Conservation (phyloP, 208 protist genomes). For the Crithidia fasciculata region DNA sequence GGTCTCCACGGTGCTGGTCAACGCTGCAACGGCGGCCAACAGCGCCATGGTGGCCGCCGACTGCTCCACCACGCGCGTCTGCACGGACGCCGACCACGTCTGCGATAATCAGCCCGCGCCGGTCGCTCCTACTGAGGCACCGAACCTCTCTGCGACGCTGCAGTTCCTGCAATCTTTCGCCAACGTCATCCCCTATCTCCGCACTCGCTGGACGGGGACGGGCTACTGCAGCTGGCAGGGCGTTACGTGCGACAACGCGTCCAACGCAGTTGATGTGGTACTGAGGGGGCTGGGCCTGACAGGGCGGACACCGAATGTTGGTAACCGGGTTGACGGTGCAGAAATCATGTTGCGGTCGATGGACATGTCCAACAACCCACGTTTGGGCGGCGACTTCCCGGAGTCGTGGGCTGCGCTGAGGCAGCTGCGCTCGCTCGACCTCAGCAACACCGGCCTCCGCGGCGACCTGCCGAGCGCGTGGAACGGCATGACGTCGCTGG, state of each 20-base stretch:
- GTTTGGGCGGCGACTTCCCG: background rate
- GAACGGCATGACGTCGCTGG: background rate
- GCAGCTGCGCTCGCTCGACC: background rate
- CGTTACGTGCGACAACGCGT: conserved; percentile 4
- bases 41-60: background rate
- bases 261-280: conserved; percentile 4
- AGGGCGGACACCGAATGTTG: background rate
- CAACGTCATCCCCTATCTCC: background rate
- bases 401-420: background rate
- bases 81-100: too few relatives aligned
- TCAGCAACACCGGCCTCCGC: conserved; percentile 4
- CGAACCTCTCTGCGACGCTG: background rate
- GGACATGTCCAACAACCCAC: conserved; percentile 21
- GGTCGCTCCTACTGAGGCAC: too few relatives aligned
- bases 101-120: too few relatives aligned
- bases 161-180: background rate
- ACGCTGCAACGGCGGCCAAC: conserved; percentile 2
- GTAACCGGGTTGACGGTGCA: background rate
- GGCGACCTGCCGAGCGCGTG: conserved; percentile 9
- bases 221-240: background rate
- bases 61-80: background rate
- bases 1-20: conserved; percentile 6
- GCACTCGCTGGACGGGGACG: background rate
- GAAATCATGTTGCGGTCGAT: background rate
- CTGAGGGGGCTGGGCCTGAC: conserved; percentile 8